phyloP scores from a whole-genome alignment of 805 yeast genomes.

The Ogataea parapolymorpha region DNA sequence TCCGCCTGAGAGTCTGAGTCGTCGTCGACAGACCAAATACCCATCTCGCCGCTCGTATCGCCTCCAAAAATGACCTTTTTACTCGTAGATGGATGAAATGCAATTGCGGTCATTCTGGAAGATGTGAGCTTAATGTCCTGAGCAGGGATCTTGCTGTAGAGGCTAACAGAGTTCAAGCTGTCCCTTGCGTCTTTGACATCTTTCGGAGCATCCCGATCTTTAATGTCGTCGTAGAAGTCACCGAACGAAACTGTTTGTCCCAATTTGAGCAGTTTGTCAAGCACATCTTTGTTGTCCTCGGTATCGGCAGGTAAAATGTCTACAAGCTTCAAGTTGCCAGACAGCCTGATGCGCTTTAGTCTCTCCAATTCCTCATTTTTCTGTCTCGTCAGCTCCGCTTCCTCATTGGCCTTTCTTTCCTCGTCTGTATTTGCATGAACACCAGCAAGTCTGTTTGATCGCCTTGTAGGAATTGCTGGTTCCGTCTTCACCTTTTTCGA shows the following conservation, averaged over 20 bases:
- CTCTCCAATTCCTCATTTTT: slow-evolving; percentile 35
- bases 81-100: slow-evolving; percentile 69
- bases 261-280: slow-evolving; percentile 35
- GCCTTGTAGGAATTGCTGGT: slow-evolving; percentile 53
- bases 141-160: slow-evolving; percentile 61
- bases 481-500: slow-evolving; percentile 30
- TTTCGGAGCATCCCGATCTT: slow-evolving; percentile 36
- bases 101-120: slow-evolving; percentile 69
- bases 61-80: slow-evolving; percentile 76
- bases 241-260: slow-evolving; percentile 61
- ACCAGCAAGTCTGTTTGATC: slow-evolving; percentile 80
- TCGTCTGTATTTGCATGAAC: slow-evolving; percentile 45
- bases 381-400: slow-evolving; percentile 36
- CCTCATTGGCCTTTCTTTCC: slow-evolving; percentile 40
- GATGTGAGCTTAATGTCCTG: slow-evolving; percentile 66
- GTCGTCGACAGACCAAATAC: slow-evolving; percentile 77
- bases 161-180: slow-evolving; percentile 47
- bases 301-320: slow-evolving; percentile 49
- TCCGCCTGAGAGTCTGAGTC: slow-evolving; percentile 43
- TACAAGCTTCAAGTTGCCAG: slow-evolving; percentile 60
- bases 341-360: slow-evolving; percentile 55
- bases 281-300: slow-evolving; percentile 28
- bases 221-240: slow-evolving; percentile 60
- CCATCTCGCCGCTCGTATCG: slow-evolving; percentile 82
- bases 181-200: slow-evolving; percentile 48